Evolutionary conservation across 73 alveolate genomes (phyloP), one percentile per base, ranked within the genome.

Genomic region (Effrenium voratum): DNA sequence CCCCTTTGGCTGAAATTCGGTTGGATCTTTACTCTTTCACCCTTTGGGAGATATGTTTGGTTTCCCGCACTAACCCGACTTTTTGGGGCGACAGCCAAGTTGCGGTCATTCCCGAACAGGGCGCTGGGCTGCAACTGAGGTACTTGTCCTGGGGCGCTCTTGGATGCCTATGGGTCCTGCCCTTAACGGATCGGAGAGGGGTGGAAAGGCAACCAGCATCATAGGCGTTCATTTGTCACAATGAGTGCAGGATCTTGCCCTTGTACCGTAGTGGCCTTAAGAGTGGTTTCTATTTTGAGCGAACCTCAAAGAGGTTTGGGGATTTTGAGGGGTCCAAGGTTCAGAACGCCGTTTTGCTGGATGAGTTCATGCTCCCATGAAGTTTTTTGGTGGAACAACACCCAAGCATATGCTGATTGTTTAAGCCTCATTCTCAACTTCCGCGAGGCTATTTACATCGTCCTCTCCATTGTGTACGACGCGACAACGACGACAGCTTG

Each of bases 71-170:
- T 6, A 32, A 3, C 30, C 26, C 26, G 26, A 47, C 47, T 2
- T 12, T 3, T 70, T 70, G 2, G 5, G 5, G 38, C 10, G 8
- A 16, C 36, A 12, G 30, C 6, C 49, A 5, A 72, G 50, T 12
- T 22, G 30, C 38, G 40, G 1, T 30, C 77, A 13, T 41, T 8
- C 36, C n/a, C 41, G 30, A 63, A 63, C 24, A 13, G 6, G 6
- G 34, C 15, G 45, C 82, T 5, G 47, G n/a, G n/a, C n/a, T 36
- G 80, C 80, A n/a, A 4, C 55, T 28, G 3, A 88, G 95, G 95
- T 88, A 88, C 50, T 36, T 88, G 73, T 88, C 95, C 12, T 84
- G 95, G 5, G 95, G 95, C 32, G 95, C 44, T 36, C 30, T 88
- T 68, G 95, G 52, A 32, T 32, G 46, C 38, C 60, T 88, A 36